These are phyloP conservation scores for Kodamaea fukazawae DNA, from an alignment of 805 yeast genomes.

Conservation along the genomic window DNA sequence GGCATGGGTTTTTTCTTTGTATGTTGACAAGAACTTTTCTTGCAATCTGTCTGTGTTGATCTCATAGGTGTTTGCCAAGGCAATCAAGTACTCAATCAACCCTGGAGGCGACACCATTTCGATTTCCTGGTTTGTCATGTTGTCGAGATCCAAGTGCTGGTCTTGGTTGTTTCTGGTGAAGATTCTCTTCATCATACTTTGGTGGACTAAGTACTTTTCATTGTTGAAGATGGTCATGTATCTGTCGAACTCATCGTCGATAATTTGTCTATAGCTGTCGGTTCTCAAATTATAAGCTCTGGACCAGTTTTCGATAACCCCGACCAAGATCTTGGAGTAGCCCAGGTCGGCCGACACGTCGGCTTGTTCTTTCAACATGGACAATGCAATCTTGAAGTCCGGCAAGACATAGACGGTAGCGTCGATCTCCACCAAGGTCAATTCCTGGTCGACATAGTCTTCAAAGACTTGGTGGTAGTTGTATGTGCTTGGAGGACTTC, in stretches of 20 bases:
- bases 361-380: constrained; percentile 85
- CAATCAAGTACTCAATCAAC: constrained; percentile 73
- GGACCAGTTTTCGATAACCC: constrained; percentile 73
- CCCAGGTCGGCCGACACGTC: constrained; percentile 85
- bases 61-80: constrained; percentile 84
- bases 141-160: constrained; percentile 30
- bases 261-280: constrained; percentile 54
- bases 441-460: constrained; percentile 38
- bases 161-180: constrained; percentile 20
- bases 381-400: constrained; percentile 74
- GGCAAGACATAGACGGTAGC: constrained; percentile 61
- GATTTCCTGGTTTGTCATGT: constrained; percentile 39
- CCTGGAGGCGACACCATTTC: constrained; percentile 55
- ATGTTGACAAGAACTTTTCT: constrained; percentile 62
- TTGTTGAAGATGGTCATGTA: constrained; percentile 43
- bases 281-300: constrained; percentile 60
- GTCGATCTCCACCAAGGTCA: constrained; percentile 30
- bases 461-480: constrained; percentile 48
- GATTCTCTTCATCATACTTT: constrained; percentile 41
- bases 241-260: constrained; percentile 44
- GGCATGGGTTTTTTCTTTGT: constrained; percentile 56
- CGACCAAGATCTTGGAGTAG: constrained; percentile 73
- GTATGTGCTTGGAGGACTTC: constrained; percentile 72
- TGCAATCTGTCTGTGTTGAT: constrained; percentile 65
- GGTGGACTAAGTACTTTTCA: constrained; percentile 39